Percentiles rank a stretch among this genome's conserved stretches.
phyloP scores from a whole-genome alignment of 495 filamentous ascomycete genomes.

The Jackrogersella multiformis region DNA sequence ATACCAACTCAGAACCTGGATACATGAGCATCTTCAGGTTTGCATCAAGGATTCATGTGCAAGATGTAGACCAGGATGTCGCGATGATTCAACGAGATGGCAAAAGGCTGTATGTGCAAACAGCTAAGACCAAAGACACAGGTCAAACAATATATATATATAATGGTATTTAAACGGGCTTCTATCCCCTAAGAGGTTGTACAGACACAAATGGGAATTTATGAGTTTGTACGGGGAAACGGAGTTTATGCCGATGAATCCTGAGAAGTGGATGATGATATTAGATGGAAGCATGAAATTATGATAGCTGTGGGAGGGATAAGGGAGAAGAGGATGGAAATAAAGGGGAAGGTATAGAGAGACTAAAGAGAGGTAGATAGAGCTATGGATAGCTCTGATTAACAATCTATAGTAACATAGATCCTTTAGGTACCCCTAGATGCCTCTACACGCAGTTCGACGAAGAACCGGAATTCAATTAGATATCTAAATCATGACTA shows the following conservation, averaged over 20 bases:
- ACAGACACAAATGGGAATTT: too few relatives aligned
- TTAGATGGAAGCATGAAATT: too few relatives aligned
- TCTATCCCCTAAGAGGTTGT: too few relatives aligned
- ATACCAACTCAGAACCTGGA: constrained; percentile 2
- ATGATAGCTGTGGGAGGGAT: background rate
- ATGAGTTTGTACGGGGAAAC: too few relatives aligned
- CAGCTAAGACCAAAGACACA: background rate
- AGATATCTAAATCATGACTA: background rate
- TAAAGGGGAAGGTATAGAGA: background rate
- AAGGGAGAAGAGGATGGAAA: background rate
- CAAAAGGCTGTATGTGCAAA: background rate
- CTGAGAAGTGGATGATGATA: too few relatives aligned
- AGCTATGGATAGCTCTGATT: too few relatives aligned
- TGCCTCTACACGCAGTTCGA: background rate
- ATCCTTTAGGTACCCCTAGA: background rate
- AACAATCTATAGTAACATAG: too few relatives aligned
- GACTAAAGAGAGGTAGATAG: too few relatives aligned
- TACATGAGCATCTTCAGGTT: constrained; percentile 10
- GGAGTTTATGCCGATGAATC: too few relatives aligned
- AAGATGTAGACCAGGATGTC: background rate
- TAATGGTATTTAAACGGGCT: too few relatives aligned
- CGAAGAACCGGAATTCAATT: background rate
- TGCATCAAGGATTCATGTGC: background rate
- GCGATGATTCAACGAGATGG: background rate
- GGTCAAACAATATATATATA: background rate